Percentiles rank a stretch among this genome's conserved stretches.
phyloP scores from a whole-genome alignment of 2,329 filamentous ascomycete genomes.

The Sporothrix brasiliensis region DNA sequence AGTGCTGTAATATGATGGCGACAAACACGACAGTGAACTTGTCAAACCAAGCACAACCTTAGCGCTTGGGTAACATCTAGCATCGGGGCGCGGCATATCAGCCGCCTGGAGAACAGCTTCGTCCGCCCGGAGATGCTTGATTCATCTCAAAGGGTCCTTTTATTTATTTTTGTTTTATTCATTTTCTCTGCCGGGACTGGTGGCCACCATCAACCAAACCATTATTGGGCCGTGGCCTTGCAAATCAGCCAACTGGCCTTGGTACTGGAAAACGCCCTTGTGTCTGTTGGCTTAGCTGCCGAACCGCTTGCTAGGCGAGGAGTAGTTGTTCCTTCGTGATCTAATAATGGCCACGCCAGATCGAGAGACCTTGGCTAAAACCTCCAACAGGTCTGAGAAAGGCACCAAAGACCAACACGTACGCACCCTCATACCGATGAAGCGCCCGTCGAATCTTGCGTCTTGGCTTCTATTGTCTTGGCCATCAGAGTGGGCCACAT shows the following conservation, averaged over 20 bases:
- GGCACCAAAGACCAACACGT: not conserved
- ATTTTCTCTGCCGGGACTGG: not conserved
- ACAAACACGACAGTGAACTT: not conserved
- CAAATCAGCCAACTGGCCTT: no score
- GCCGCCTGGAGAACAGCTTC: not conserved
- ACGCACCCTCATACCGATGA: not conserved
- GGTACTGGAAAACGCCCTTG: not conserved
- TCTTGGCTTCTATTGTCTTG: conserved; percentile 1
- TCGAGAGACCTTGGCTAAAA: not conserved
- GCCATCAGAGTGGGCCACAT: not conserved
- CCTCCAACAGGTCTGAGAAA: not conserved
- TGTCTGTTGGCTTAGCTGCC: conserved; percentile 12
- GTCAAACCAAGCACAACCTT: conserved; percentile 16
- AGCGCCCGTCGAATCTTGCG: conserved; percentile 10
- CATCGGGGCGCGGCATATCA: not conserved
- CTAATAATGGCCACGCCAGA: not conserved
- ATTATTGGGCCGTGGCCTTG: no score
- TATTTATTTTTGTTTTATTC: not conserved
- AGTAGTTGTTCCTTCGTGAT: not conserved
- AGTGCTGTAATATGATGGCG: not conserved
- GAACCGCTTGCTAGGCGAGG: not conserved
- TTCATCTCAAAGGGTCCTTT: not conserved
- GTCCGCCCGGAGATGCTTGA: not conserved
- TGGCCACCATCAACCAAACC: not conserved
- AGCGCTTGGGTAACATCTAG: conserved; percentile 14